These are phyloP conservation scores for Dactylis glomerata DNA, from an alignment of 176 grass and related monocot genomes.

Conservation along the genomic window DNA sequence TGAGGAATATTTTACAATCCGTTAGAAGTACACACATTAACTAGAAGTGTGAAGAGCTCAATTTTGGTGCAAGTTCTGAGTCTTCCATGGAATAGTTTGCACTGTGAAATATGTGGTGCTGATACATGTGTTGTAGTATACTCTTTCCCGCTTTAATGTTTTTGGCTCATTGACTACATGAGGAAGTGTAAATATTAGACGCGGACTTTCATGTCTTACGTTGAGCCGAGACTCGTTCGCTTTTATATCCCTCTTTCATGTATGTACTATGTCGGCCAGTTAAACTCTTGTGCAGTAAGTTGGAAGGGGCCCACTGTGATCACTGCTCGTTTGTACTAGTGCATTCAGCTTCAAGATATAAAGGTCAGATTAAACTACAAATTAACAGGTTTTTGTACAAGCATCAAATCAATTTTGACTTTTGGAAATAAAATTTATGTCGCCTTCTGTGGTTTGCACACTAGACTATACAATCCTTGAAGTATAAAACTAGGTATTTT, in stretches of 20 bases:
- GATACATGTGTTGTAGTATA: slow-evolving; percentile 22
- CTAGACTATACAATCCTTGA: not conserved
- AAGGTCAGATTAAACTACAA: no score
- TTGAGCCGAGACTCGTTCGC: not conserved
- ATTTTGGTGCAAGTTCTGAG: slow-evolving; percentile 11
- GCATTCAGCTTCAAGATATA: not conserved
- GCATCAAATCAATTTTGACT: no score
- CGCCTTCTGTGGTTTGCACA: not conserved
- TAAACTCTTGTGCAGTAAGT: not conserved
- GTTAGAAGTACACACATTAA: not conserved
- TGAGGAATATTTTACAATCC: not conserved
- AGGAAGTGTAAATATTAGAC: slow-evolving; percentile 10
- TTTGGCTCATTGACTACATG: not conserved
- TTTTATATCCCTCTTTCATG: not conserved
- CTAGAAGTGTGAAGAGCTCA: not conserved
- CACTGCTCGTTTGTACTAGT: not conserved
- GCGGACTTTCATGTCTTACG: not conserved
- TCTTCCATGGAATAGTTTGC: not conserved
- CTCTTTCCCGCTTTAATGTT: not conserved
- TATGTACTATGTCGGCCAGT: not conserved
- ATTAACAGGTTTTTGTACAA: no score
- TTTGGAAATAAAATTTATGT: no score
- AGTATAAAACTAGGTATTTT: no score
- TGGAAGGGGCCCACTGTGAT: not conserved
- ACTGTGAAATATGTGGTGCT: not conserved